Evolutionary conservation across 371 early-diverging fungal species (phyloP), one percentile per base, ranked within the genome.

Genomic region (Phascolomyces articulosus): DNA sequence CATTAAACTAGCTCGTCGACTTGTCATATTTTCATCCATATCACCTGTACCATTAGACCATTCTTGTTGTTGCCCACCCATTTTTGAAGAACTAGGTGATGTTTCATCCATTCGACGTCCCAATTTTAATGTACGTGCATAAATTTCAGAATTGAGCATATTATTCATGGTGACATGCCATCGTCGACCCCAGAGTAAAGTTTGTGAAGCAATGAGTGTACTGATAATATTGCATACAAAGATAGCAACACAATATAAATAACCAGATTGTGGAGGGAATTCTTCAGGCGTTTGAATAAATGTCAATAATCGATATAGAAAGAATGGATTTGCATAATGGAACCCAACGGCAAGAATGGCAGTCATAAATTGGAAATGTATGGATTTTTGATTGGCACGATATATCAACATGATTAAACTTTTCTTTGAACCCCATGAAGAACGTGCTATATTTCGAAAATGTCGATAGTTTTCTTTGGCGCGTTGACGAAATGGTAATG

Each of bases 1-100:
- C 72, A 95, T 87, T 62, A 97, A 69, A 71, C 89, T 95, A 41
- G 76, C 69, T 26, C 92, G 64, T 58, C 56, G 93, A 77, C 44
- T 87, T 82, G 27, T 90, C 1, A 71, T 60, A 34, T 70, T 56
- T 9, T 73, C 65, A 47, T 70, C 66, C 26, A 71, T 75, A 28
- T 74, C 74, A 9, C 66, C 68, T 1, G 71, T 13, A 38, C 38
- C 38, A 38, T 13, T 13, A 44, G 4, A 13, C 15, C 44, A 15
- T 15, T n/a, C 44, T 4, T 65, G 55, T 2, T 66, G 53, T 1
- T 68, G 64, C 24, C 66, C 65, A 29, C 65, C 68, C 9, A 55
- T 28, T 26, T 58, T 61, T 4, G 28, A 24, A 1, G 60, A 38
- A 9, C n/a, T n/a, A n/a, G 38, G 13, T 34, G 27, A 62, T 62